Base-by-base conservation (phyloP, 2,329 filamentous ascomycete genomes). In the Fusarium coicis region DNA sequence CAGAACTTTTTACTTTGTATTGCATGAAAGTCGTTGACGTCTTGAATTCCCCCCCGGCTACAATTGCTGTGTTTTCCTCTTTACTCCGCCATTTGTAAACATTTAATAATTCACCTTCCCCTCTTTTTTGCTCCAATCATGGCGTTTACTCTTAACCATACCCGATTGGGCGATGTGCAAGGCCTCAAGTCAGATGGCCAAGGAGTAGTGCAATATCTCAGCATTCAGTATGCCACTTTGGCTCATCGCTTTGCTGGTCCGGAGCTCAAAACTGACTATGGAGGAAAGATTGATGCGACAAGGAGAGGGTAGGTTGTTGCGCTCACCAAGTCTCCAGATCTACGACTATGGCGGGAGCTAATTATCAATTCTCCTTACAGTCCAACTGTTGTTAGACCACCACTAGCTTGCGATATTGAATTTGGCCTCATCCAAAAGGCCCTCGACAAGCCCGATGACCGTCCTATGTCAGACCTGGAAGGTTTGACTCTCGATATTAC, bases 401-500 rank as follows among this genome's bases (percentile, higher is more conserved):
- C 54, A 9, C 1, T 63, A 19, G 54, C 60, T 2, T 40, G 54
- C n/a, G 60, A 60, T 7, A 30, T 63, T 18, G 60, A 63, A 36
- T 63, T 40, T 12, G 55, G 42, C 4, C 36, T 63, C n/a, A 63
- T 63, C 0, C 60, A 63, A 1, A 30, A 42, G n/a, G 16, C 43
- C 0, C 55, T 63, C 0, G 16, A 36, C 2, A 61, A 49, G 4
- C 42, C 36, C 0, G 16, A 49, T 23, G 30, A 61, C 14, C 36
- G 23, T 21, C 14, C 60, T 1, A 15, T 61, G 19, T 61, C 54
- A 1, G 43, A 61, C 10, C 18, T 61, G 0, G 8, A 61, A 3
- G 60, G 60, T 5, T 10, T 63, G 28, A 63, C 39, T 18, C 55
- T 63, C 2, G 55, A 61, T 10, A 42, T 63, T 11, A 47, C 55